Evolutionary conservation across 2,329 filamentous ascomycete species (phyloP), one percentile per base, ranked within the genome.

Genomic region (Ambrosiella beaveri): DNA sequence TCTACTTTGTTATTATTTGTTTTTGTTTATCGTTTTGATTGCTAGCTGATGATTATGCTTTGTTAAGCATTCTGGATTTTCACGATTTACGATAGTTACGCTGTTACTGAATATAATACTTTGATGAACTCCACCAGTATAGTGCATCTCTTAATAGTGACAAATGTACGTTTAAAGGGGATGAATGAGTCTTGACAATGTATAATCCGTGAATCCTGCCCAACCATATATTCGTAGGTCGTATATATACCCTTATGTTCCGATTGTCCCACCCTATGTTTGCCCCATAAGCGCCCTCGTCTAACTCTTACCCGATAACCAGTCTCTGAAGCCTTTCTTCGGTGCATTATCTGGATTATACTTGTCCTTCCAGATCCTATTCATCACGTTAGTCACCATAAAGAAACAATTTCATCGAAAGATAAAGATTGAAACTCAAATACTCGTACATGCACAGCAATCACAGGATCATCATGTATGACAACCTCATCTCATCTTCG

Each of bases 291-390:
- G n/a, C 27, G 27, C 27, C 27, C 27, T 4, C 27, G 27, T n/a
- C 44, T 47, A 47, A 8, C 19, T 47, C 13, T 47, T 47, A 15
- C 19, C 19, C 11, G 44, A n/a, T 8, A 47, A 15, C 44, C n/a
- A 47, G n/a, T 13, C 7, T 17, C 19, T 47, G 44, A 47, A 47
- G n/a, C 44, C 67, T 76, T 72, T 68, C 71, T 65, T 35, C 65
- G 64, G 59, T 68, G 66, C 38, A 47, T 68, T 65, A 17, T 68
- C 71, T 39, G 77, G 75, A 65, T 78, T 78, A 73, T 97, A 96
- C 73, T 97, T 97, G 62, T 95, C 89, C 70, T 97, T 97, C 88
- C 91, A 96, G 67, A 97, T 96, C 90, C 88, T 95, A 67, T 39
- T 35, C 27, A 54, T 47, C 38, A 44, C 6, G 45, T 54, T 17